Evolutionary conservation across 169 alveolate genomes (phyloP).

Genomic region (Plasmodium ovale): DNA sequence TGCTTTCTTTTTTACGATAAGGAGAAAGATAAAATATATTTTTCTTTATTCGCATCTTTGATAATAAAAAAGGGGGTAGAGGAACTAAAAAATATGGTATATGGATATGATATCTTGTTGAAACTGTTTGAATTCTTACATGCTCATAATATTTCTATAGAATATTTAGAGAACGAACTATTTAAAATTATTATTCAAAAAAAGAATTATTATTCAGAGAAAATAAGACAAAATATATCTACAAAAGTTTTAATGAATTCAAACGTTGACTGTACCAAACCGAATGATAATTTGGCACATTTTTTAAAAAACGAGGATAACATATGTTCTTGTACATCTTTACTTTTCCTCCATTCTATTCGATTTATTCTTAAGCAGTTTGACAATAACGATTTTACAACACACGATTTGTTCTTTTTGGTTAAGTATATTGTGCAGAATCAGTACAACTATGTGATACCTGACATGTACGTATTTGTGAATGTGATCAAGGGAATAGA

Average conservation of each 20-base stretch:
- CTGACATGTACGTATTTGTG: conserved; percentile 19
- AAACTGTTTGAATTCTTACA: conserved; percentile 26
- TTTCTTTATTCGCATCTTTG: conserved; percentile 34
- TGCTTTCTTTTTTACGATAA: conserved; percentile 49
- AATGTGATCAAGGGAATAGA: conserved; percentile 67
- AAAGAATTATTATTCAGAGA: conserved; percentile 43
- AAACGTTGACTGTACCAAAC: not conserved
- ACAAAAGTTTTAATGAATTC: conserved; percentile 5
- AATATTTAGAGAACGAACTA: conserved; percentile 44
- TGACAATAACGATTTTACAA: conserved; percentile 28
- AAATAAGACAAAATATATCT: conserved; percentile 26
- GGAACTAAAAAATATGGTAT: conserved; percentile 50
- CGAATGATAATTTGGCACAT: conserved; percentile 10
- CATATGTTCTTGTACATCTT: conserved; percentile 59
- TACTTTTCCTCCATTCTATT: conserved; percentile 51
- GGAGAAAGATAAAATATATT: conserved; percentile 24
- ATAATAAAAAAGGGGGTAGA: conserved; percentile 54
- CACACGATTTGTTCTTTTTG: conserved; percentile 46
- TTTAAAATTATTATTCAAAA: conserved; percentile 32
- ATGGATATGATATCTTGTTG: conserved; percentile 48
- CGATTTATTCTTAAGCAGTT: conserved; percentile 26
- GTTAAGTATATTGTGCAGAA: conserved; percentile 54
- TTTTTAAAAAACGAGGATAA: conserved; percentile 43
- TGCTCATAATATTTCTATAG: conserved; percentile 24
- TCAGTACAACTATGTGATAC: conserved; percentile 21